phyloP scores from a whole-genome alignment of 2,329 filamentous ascomycete genomes.

The Balansia obtecta region DNA sequence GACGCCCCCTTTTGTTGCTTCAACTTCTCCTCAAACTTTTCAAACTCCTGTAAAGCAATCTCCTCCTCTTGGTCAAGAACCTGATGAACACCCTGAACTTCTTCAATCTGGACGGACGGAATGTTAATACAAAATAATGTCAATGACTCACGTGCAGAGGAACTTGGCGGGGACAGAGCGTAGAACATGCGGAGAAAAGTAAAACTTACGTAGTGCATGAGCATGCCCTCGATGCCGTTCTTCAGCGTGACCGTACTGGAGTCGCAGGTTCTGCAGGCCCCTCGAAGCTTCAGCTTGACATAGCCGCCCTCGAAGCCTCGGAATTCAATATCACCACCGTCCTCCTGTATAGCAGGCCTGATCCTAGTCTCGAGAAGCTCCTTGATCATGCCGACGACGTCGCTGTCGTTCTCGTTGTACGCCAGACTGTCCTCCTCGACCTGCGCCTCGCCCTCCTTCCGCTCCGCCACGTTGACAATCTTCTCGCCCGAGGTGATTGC shows the following conservation, averaged over 20 bases:
- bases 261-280: slow-evolving; percentile 91
- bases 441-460: slow-evolving; percentile 36
- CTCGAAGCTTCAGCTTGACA: slow-evolving; percentile 77
- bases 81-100: slow-evolving; percentile 86
- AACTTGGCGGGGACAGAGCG: background rate
- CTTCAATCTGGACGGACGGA: slow-evolving; percentile 57
- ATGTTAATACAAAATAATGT: background rate
- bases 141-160: background rate
- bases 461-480: slow-evolving; percentile 62
- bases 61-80: slow-evolving; percentile 88
- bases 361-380: slow-evolving; percentile 93
- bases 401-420: slow-evolving; percentile 82
- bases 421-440: slow-evolving; percentile 55
- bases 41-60: slow-evolving; percentile 75
- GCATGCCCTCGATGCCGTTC: slow-evolving; percentile 96
- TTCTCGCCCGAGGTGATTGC: slow-evolving; percentile 72
- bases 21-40: slow-evolving; percentile 82
- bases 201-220: slow-evolving; percentile 82
- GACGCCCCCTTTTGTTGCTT: slow-evolving; percentile 36
- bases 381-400: slow-evolving; percentile 97
- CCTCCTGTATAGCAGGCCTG: slow-evolving; percentile 89
- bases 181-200: background rate
- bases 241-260: slow-evolving; percentile 93
- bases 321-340: slow-evolving; percentile 95
- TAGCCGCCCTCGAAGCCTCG: slow-evolving; percentile 73